Evolutionary conservation across 331 rosid species (phyloP).

Genomic region (Malus hybrid): DNA sequence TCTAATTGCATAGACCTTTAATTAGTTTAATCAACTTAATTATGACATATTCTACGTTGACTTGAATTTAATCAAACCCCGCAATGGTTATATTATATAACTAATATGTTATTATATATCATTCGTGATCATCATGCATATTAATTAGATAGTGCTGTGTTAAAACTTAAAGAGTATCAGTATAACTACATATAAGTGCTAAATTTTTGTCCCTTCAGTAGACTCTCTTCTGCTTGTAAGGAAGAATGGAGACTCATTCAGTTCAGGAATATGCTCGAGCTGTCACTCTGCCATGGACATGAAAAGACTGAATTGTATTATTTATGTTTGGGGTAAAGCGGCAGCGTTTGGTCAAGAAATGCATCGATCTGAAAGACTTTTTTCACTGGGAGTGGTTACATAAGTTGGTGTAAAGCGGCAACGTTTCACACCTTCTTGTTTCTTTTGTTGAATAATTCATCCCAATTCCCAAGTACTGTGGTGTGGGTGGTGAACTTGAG

Average conservation of each 20-base stretch:
- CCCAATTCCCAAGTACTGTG: not conserved
- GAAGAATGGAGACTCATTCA: slow-evolving; percentile 10
- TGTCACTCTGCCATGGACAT: slow-evolving; percentile 23
- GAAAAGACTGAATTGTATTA: slow-evolving; percentile 7
- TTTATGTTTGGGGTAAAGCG: not conserved
- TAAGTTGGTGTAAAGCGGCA: slow-evolving; percentile 27
- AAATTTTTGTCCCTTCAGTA: slow-evolving; percentile 13
- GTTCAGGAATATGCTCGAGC: slow-evolving; percentile 19
- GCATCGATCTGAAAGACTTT: not conserved
- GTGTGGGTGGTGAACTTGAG: not conserved
- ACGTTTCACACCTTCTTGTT: slow-evolving; percentile 27
- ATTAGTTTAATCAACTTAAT: not conserved
- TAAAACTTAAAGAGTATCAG: too few species aligned
- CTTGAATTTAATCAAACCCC: slow-evolving; percentile 12
- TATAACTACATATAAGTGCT: not conserved
- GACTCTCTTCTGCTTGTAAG: slow-evolving; percentile 16
- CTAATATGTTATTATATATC: not conserved
- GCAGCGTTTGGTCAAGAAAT: not conserved
- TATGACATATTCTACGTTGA: not conserved
- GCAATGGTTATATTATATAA: not conserved
- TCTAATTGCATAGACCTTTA: not conserved
- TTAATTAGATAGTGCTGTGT: too few species aligned
- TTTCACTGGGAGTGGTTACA: slow-evolving; percentile 15
- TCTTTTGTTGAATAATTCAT: not conserved
- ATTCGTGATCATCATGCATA: not conserved